These are phyloP conservation scores for Tolypocladium tundrense DNA, from an alignment of 2,329 filamentous ascomycete genomes.

Conservation along the genomic window DNA sequence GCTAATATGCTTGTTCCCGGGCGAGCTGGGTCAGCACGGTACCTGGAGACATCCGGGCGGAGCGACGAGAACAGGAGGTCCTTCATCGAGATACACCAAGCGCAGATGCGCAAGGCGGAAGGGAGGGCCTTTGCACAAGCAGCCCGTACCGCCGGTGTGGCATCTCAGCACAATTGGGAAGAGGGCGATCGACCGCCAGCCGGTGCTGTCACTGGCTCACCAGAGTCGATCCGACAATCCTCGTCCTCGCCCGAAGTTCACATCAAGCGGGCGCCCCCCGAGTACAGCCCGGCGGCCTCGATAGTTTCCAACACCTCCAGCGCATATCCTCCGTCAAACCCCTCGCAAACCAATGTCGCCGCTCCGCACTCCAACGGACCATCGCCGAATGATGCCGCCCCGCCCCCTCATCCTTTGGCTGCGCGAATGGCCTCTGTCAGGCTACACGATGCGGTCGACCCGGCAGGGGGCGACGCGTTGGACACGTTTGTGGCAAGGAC, in stretches of 20 bases:
- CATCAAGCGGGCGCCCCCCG: constrained; percentile 12
- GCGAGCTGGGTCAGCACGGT: constrained; percentile 26
- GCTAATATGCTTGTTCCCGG: constrained; percentile 19
- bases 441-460: constrained; percentile 29
- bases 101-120: constrained; percentile 51
- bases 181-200: constrained; percentile 11
- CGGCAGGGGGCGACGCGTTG: constrained; percentile 55
- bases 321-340: constrained; percentile 13
- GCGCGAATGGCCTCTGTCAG: constrained; percentile 25
- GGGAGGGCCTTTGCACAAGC: constrained; percentile 48
- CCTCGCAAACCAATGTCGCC: constrained; percentile 6
- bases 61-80: constrained; percentile 45
- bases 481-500: constrained; percentile 61
- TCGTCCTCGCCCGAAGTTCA: constrained; percentile 18
- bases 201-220: constrained; percentile 12
- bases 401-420: constrained; percentile 13
- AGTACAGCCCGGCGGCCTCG: constrained; percentile 32
- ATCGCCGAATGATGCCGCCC: constrained; percentile 12
- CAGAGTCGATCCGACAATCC: constrained; percentile 12
- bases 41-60: constrained; percentile 27
- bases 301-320: constrained; percentile 22
- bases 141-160: constrained; percentile 21
- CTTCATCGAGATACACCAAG: constrained; percentile 47
- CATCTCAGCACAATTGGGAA: constrained; percentile 22
- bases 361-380: constrained; percentile 13